Evolutionary conservation across 1,139 yeast genomes (phyloP).

Genomic region (Pichia sp.): DNA sequence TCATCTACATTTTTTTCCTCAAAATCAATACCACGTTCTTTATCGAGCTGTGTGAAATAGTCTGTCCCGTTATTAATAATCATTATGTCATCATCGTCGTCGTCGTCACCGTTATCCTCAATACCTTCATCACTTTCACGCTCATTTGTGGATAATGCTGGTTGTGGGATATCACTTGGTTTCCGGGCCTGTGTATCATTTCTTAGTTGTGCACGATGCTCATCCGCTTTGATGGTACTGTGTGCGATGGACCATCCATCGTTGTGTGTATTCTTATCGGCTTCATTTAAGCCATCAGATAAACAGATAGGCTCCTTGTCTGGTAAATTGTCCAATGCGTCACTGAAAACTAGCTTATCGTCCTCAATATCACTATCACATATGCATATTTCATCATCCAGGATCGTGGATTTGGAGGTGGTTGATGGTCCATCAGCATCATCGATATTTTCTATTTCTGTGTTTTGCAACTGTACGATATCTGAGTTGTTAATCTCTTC

Average conservation of each 20-base stretch:
- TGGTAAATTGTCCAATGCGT: slow-evolving; percentile 32
- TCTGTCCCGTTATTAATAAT: slow-evolving; percentile 21
- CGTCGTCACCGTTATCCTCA: slow-evolving; percentile 16
- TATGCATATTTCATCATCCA: slow-evolving; percentile 32
- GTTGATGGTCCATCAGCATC: slow-evolving; percentile 6
- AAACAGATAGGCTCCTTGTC: slow-evolving; percentile 1
- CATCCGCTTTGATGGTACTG: not conserved
- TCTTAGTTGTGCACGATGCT: too few relatives aligned
- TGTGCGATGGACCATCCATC: not conserved
- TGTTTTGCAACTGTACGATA: slow-evolving; percentile 14
- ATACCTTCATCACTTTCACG: not conserved
- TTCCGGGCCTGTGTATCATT: too few relatives aligned
- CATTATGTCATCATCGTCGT: slow-evolving; percentile 30
- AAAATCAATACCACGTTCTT: slow-evolving; percentile 30
- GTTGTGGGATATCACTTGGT: too few relatives aligned
- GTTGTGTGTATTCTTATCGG: not conserved
- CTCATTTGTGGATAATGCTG: too few relatives aligned
- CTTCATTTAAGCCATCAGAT: slow-evolving; percentile 2
- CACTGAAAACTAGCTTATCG: slow-evolving; percentile 18
- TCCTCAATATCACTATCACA: slow-evolving; percentile 36
- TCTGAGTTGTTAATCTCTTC: slow-evolving; percentile 22
- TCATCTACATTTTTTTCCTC: slow-evolving; percentile 14
- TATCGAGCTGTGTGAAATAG: slow-evolving; percentile 31
- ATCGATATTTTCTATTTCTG: slow-evolving; percentile 22
- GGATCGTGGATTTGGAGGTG: slow-evolving; percentile 2